Evolutionary conservation across 108 stramenopile species (phyloP).

Genomic region (Schizochytrium sp.): DNA sequence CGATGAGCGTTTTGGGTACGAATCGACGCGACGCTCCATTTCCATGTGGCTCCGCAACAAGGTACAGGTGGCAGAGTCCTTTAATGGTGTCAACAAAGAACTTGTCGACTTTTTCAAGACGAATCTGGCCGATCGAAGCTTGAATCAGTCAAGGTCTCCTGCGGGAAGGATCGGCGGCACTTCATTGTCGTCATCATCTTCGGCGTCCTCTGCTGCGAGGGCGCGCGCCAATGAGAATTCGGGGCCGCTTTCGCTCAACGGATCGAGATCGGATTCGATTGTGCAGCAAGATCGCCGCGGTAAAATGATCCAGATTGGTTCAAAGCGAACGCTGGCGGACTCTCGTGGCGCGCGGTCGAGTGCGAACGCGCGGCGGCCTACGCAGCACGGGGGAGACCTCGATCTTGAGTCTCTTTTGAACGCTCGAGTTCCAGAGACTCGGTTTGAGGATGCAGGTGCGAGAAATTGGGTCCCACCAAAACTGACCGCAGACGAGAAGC

Average conservation of each 20-base stretch:
- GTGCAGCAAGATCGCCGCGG: not conserved
- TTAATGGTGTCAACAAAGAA: not conserved
- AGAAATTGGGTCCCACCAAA: not conserved
- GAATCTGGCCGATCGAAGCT: not conserved
- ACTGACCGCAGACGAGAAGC: not conserved
- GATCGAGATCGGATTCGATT: too few species aligned
- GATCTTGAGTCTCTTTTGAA: not conserved
- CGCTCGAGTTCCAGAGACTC: not conserved
- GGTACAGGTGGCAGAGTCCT: not conserved
- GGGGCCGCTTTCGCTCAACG: too few species aligned
- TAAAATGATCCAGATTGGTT: not conserved
- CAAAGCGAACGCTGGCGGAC: not conserved
- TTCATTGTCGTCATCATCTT: too few species aligned
- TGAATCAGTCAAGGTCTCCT: not conserved
- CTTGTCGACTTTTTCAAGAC: not conserved
- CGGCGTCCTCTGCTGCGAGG: too few species aligned
- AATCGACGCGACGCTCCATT: slow-evolving; percentile 24
- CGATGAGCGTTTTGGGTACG: slow-evolving; percentile 71
- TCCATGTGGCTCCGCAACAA: not conserved
- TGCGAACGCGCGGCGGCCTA: too few species aligned
- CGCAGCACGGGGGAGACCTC: not conserved
- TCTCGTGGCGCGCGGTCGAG: too few species aligned
- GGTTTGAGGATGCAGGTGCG: not conserved
- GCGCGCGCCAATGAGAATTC: too few species aligned
- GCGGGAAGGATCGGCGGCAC: too few species aligned